A percentile compares a stretch with the other conserved stretches of the same genome.
phyloP scores from a whole-genome alignment of 2,329 filamentous ascomycete species.

The Aciculosporium take region DNA sequence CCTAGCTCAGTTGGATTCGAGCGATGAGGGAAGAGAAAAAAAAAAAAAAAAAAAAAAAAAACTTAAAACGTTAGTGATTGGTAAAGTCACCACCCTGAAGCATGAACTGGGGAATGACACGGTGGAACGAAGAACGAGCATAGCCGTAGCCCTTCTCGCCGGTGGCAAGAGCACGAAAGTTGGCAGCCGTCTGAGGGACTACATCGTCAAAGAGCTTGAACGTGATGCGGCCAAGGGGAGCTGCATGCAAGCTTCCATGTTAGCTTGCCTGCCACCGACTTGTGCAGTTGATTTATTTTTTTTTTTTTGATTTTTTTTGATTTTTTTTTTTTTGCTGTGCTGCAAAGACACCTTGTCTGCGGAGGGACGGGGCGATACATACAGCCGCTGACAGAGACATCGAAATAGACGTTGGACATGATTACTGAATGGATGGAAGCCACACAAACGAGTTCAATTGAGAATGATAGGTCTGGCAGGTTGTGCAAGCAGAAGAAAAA shows the following conservation, averaged over 20 bases:
- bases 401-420: conserved; percentile 8
- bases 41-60: neutral
- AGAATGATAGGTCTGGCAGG: neutral
- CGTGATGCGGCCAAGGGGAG: conserved; percentile 54
- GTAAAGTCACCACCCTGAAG: conserved; percentile 95
- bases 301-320: neutral
- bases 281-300: neutral
- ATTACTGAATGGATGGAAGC: neutral
- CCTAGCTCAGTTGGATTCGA: neutral
- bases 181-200: conserved; percentile 76
- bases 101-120: conserved; percentile 88
- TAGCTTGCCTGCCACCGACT: neutral
- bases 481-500: neutral
- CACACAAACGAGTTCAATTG: neutral
- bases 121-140: conserved; percentile 74
- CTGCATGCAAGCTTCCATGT: neutral
- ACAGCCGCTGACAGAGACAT: conserved; percentile 7
- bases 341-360: too few relatives aligned
- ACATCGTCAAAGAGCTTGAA: conserved; percentile 77
- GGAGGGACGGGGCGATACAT: neutral
- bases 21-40: neutral
- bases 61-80: conserved; percentile 66
- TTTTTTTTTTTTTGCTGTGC: too few relatives aligned
- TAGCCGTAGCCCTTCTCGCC: conserved; percentile 72
- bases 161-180: conserved; percentile 77